phyloP scores from a whole-genome alignment of 192 early-diverging fungal genomes.

The Piromyces finnis region DNA sequence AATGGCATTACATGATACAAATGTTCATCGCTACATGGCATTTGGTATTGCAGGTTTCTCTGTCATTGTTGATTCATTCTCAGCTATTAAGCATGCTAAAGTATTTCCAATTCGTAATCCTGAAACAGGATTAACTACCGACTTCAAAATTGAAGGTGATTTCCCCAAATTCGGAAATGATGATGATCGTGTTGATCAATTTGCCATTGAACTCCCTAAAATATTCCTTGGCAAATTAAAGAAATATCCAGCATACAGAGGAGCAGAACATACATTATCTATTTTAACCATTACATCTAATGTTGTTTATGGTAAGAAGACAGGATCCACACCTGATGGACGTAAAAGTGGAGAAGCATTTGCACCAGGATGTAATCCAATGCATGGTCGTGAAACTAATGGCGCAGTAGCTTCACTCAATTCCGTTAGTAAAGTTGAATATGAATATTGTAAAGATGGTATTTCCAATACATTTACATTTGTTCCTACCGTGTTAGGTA shows the following conservation, averaged over 20 bases:
- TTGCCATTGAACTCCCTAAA: slow-evolving; percentile 5
- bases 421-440: slow-evolving; percentile 9
- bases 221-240: slow-evolving; percentile 2
- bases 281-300: slow-evolving; percentile 6
- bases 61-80: slow-evolving; percentile 5
- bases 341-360: slow-evolving; percentile 3
- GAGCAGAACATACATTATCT: slow-evolving; percentile 4
- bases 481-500: slow-evolving; percentile 2
- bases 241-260: slow-evolving; percentile 4
- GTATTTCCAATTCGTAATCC: slow-evolving; percentile 7
- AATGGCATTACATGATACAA: slow-evolving; percentile 8
- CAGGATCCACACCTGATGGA: slow-evolving; percentile 6
- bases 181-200: slow-evolving; percentile 3
- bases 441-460: slow-evolving; percentile 3
- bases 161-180: neutral
- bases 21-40: slow-evolving; percentile 6
- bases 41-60: slow-evolving; percentile 8
- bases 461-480: slow-evolving; percentile 7
- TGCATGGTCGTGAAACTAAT: slow-evolving; percentile 6
- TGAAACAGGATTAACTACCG: slow-evolving; percentile 6
- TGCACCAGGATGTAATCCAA: slow-evolving; percentile 5
- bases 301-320: slow-evolving; percentile 7
- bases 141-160: slow-evolving; percentile 6
- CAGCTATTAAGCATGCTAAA: slow-evolving; percentile 6
- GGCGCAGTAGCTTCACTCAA: slow-evolving; percentile 5